Conservation (phyloP, 495 filamentous ascomycete species). For the Copromyces sp. region DNA sequence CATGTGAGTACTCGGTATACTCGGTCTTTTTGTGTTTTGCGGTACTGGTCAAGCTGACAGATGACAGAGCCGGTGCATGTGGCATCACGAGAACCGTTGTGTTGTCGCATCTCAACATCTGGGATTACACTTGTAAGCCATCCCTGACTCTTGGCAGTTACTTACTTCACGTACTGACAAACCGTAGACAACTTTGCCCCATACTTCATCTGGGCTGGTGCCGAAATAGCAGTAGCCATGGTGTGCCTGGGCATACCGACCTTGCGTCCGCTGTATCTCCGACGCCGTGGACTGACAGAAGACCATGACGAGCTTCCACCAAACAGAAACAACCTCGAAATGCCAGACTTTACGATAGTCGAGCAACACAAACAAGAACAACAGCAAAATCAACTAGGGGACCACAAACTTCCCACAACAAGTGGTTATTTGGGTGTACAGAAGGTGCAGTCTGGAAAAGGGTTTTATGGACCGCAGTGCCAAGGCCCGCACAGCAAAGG, state of each 20-base stretch:
- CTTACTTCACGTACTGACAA: not conserved
- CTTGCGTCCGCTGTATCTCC: conserved; percentile 28
- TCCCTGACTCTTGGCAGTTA: not conserved
- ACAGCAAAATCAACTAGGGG: not conserved
- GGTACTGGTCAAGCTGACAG: conserved; percentile 5
- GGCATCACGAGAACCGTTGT: conserved; percentile 31
- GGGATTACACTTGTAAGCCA: conserved; percentile 27
- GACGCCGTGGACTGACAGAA: conserved; percentile 13
- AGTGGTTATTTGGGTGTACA: no score
- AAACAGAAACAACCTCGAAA: conserved; percentile 13
- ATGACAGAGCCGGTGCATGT: conserved; percentile 27
- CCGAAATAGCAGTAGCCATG: conserved; percentile 32
- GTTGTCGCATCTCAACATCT: conserved; percentile 23
- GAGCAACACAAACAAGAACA: conserved; percentile 9
- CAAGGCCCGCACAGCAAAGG: not conserved
- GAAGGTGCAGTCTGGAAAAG: no score
- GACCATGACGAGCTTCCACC: conserved; percentile 10
- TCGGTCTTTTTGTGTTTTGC: not conserved
- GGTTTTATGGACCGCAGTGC: no score
- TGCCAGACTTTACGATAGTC: conserved; percentile 23
- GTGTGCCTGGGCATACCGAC: conserved; percentile 31
- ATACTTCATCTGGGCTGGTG: conserved; percentile 32
- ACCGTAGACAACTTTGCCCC: conserved; percentile 23
- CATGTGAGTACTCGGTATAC: conserved; percentile 20
- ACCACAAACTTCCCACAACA: not conserved